phyloP scores from a whole-genome alignment of 139 green algal genomes.

The Tetradesmus lagerheimii region DNA sequence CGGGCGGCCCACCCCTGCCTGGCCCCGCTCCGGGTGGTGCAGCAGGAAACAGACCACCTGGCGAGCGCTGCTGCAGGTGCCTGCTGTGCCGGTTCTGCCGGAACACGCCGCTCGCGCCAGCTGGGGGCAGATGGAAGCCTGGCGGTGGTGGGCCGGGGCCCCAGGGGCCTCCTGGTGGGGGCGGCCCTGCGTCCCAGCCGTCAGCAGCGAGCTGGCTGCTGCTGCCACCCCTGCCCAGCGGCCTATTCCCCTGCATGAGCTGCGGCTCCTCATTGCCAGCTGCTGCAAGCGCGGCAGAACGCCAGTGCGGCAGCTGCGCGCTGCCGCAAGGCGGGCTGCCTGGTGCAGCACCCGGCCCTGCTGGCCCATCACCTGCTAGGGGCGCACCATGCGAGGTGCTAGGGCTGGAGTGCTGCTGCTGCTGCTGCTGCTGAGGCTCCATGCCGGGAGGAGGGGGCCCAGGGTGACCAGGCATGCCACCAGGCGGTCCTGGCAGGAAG shows the following conservation, averaged over 20 bases:
- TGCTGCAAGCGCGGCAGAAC: neutral
- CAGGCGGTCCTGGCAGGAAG: neutral
- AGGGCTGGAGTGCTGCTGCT: conserved; percentile 24
- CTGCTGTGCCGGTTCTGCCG: conserved; percentile 15
- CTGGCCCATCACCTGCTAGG: neutral
- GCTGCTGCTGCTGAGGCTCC: neutral
- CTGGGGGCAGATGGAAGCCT: conserved; percentile 12
- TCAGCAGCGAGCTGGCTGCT: conserved; percentile 33
- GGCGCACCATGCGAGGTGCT: conserved; percentile 28
- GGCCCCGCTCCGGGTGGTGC: neutral
- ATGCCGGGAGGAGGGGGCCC: neutral
- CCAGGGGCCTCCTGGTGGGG: neutral
- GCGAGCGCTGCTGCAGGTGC: conserved; percentile 36
- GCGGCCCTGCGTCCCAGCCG: conserved; percentile 20
- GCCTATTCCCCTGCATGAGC: conserved; percentile 34
- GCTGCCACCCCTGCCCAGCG: conserved; percentile 4
- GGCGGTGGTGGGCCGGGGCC: neutral
- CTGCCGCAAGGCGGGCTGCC: neutral
- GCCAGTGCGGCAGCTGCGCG: conserved; percentile 3
- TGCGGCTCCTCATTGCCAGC: neutral
- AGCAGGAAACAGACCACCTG: neutral
- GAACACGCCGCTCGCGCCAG: conserved; percentile 13
- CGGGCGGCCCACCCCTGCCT: neutral
- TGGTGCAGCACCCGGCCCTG: neutral
- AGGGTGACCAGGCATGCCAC: neutral